A percentile compares a stretch with the other conserved stretches of the same genome.
phyloP scores from a whole-genome alignment of 305 asterid genomes.

The Solanum hybrid region DNA sequence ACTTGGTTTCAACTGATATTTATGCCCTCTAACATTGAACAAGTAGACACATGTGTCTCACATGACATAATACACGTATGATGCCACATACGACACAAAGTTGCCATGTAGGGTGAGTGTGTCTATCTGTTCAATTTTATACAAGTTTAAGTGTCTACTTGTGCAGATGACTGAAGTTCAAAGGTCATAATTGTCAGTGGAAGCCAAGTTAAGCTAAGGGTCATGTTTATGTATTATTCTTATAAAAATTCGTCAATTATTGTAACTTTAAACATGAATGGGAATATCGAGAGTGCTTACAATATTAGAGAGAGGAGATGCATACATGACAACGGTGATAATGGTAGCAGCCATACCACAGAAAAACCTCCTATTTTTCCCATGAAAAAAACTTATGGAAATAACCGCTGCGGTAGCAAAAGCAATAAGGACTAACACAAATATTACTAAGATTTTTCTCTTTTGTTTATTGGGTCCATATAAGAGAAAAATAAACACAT shows the following conservation, averaged over 20 bases:
- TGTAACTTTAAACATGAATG: too few relatives aligned
- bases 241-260: too few relatives aligned
- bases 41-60: too few relatives aligned
- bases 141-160: background rate
- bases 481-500: constrained; percentile 19
- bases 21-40: rapidly evolving
- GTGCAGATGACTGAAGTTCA: too few relatives aligned
- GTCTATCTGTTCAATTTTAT: background rate
- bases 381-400: constrained; percentile 17
- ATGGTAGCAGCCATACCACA: constrained; percentile 26
- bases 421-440: constrained; percentile 11
- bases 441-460: constrained; percentile 17
- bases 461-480: constrained; percentile 31
- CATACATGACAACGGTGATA: constrained; percentile 28
- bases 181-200: too few relatives aligned
- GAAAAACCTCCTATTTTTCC: constrained; percentile 1
- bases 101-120: background rate
- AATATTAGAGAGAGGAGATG: constrained; percentile 26
- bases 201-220: too few relatives aligned
- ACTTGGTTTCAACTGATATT: too few relatives aligned
- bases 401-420: constrained; percentile 17
- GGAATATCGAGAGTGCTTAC: constrained; percentile 7
- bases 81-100: too few relatives aligned
- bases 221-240: too few relatives aligned
- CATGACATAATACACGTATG: rapidly evolving